A percentile compares a stretch with the other conserved stretches of the same genome.
phyloP scores from a whole-genome alignment of 2,329 filamentous ascomycete species.

The Nannizzia gypsea region DNA sequence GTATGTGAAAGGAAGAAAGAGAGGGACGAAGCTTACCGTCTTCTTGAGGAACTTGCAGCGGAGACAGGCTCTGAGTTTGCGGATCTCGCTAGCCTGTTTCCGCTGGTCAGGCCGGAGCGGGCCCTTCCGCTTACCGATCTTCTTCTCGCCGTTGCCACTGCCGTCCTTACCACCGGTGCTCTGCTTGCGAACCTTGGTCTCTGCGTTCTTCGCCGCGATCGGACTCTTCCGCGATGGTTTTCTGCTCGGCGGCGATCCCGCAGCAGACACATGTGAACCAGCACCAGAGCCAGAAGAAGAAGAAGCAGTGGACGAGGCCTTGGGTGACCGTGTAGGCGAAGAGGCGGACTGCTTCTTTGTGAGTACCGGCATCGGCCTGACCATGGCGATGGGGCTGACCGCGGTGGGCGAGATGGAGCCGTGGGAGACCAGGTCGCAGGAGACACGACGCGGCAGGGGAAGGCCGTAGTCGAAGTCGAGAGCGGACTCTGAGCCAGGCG shows the following conservation, averaged over 20 bases:
- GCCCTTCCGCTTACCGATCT: constrained; percentile 78
- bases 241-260: constrained; percentile 54
- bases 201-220: constrained; percentile 65
- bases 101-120: constrained; percentile 86
- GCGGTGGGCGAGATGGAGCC: constrained; percentile 34
- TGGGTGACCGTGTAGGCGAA: constrained; percentile 49
- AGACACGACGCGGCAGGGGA: constrained; percentile 26
- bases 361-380: constrained; percentile 50
- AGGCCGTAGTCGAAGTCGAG: constrained; percentile 43
- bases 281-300: not conserved
- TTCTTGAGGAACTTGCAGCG: constrained; percentile 99
- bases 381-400: constrained; percentile 57
- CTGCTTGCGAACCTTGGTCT: constrained; percentile 68
- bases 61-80: constrained; percentile 84
- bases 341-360: constrained; percentile 32
- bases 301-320: constrained; percentile 48
- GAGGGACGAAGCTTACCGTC: constrained; percentile 42
- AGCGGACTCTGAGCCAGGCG: constrained; percentile 66
- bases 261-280: constrained; percentile 24
- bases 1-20: constrained; percentile 1
- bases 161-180: constrained; percentile 64
- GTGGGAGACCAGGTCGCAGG: constrained; percentile 32
- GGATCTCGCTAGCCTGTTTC: constrained; percentile 92
- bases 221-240: constrained; percentile 61
- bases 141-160: constrained; percentile 56